These are phyloP conservation scores for Colletotrichum tropicicola DNA, from an alignment of 2,329 filamentous ascomycete genomes.

Conservation along the genomic window DNA sequence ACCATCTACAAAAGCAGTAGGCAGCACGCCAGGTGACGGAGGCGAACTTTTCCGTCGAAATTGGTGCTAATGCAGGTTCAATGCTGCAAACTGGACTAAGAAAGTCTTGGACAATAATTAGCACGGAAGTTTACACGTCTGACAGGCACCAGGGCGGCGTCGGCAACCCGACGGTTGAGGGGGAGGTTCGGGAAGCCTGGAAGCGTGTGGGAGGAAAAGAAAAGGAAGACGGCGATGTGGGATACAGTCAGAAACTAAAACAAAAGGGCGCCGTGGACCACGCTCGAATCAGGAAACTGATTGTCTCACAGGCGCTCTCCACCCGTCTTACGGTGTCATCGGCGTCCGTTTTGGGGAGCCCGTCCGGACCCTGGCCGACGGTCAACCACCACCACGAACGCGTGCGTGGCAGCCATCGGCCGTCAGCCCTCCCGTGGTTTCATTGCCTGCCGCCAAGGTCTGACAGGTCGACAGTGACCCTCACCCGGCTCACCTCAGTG, in stretches of 20 bases:
- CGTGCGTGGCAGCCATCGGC: not conserved
- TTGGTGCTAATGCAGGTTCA: constrained; percentile 8
- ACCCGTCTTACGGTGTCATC: not conserved
- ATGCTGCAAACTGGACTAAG: not conserved
- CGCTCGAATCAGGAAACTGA: constrained; percentile 19
- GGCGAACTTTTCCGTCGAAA: not conserved
- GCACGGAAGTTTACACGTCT: not conserved
- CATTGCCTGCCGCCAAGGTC: constrained; percentile 10
- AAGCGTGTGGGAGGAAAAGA: too few relatives aligned
- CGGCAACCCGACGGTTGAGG: too few relatives aligned
- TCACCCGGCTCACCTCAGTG: not conserved
- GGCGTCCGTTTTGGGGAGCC: not conserved
- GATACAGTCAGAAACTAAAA: not conserved
- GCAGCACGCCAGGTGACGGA: not conserved
- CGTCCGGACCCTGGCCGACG: not conserved
- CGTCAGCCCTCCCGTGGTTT: not conserved
- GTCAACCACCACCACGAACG: not conserved
- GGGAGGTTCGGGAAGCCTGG: too few relatives aligned
- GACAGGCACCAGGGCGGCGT: constrained; percentile 7
- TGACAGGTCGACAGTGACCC: not conserved
- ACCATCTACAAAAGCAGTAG: constrained; percentile 10
- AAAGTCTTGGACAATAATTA: not conserved
- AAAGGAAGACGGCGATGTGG: not conserved
- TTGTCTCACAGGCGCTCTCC: constrained; percentile 11
- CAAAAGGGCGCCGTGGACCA: not conserved